Conservation (phyloP, 2,329 filamentous ascomycete genomes). For the Arthrinium phaeospermum region DNA sequence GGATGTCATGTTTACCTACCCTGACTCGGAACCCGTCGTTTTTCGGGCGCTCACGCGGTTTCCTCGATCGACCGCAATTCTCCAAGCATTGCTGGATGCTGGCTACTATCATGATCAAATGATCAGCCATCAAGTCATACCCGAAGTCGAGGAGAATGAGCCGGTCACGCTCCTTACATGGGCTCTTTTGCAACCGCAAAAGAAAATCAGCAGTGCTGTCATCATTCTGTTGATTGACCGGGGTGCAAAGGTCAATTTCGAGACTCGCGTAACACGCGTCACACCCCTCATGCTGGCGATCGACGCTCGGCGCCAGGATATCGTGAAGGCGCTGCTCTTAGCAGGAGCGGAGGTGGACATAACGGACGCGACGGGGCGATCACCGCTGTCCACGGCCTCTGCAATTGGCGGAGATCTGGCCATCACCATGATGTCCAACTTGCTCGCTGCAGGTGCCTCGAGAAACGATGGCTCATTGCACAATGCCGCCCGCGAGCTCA, state of each 20-base stretch:
- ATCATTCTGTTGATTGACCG: conserved; percentile 61
- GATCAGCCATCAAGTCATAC: conserved; percentile 48
- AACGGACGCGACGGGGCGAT: conserved; percentile 61
- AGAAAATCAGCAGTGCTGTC: conserved; percentile 63
- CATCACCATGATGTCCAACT: conserved; percentile 57
- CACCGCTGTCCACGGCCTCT: conserved; percentile 66
- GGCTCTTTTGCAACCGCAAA: conserved; percentile 67
- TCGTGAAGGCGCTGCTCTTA: conserved; percentile 61
- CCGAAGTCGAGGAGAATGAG: conserved; percentile 57
- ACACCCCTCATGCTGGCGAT: conserved; percentile 68
- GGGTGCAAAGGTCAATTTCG: conserved; percentile 62
- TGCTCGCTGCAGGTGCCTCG: conserved; percentile 61
- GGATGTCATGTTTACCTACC: conserved; percentile 54
- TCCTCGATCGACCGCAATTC: conserved; percentile 58
- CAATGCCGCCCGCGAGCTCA: conserved; percentile 65
- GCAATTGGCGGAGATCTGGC: conserved; percentile 58
- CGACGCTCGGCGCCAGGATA: conserved; percentile 58
- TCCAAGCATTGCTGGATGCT: conserved; percentile 59
- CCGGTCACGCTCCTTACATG: conserved; percentile 63
- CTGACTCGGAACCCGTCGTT: conserved; percentile 53
- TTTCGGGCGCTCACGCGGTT: conserved; percentile 60
- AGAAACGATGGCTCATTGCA: conserved; percentile 71
- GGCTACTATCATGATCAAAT: conserved; percentile 66
- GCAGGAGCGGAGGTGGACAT: conserved; percentile 66
- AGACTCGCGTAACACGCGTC: conserved; percentile 55